Evolutionary conservation across 345 rosid species (phyloP), one percentile per base, ranked within the genome.

Genomic region (Angophora floribunda): DNA sequence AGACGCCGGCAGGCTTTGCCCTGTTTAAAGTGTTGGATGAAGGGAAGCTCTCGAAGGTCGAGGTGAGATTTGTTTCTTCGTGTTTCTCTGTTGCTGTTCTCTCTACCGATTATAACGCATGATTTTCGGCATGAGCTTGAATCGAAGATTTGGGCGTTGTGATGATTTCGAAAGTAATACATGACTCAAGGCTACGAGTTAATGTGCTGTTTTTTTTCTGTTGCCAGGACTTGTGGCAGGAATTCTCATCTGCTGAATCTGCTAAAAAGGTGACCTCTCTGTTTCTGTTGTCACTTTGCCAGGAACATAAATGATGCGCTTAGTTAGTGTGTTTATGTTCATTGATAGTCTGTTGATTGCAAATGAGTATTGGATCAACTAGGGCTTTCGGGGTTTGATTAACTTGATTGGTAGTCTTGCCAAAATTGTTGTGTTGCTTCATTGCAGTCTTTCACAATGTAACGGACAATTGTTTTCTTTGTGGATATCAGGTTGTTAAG

Each of bases 1-100:
- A 94, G 91, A 95, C 98, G 13, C 96, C 96, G 1, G 98, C 95
- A 63, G 97, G 99, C 53, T 95, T 94, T 86, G 96, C 95, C 86
- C 94, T 95, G 45, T 96, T 96, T 75, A 95, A 95, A 90, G 95
- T 96, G 1, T 84, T 92, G 87, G 93, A 96, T 90, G 98, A 94
- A 91, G 95, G 95, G 84, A 95, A 96, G 91, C 90, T 95, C 86
- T 87, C 95, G 49, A 93, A 95, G 90, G 93, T 95, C 87, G 97
- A 95, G 96, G 99, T 96, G 89, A 36, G 41, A 85, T 22, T 55
- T 51, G 80, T 51, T 59, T 87, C 41, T 52, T 13, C 17, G 36
- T 52, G 70, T 36, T 28, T 6, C 30, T 82, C 19, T 57, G 17
- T 50, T n/a, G 26, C 44, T 24, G 82, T 2, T 65, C 22, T 47